Percentiles rank a stretch among this genome's conserved stretches.
Conservation (phyloP, 495 filamentous ascomycete genomes). For the Jackrogersella minutella region DNA sequence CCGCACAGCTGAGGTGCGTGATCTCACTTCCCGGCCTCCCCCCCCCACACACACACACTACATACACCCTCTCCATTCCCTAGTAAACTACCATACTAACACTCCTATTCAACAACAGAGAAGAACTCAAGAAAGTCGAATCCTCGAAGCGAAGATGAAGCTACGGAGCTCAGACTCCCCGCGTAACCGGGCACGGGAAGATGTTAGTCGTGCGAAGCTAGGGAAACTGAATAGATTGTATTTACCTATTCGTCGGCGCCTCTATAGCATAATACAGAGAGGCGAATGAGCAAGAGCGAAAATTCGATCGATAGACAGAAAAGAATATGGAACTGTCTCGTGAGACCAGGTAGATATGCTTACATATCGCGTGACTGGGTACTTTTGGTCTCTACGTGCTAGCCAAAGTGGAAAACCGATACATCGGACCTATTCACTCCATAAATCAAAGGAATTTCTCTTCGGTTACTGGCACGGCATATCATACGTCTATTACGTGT, state of each 20-base stretch:
- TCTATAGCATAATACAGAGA: background rate
- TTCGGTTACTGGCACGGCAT: background rate
- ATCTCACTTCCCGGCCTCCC: background rate
- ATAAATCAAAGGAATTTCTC: too few species aligned
- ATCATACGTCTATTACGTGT: conserved; percentile 14
- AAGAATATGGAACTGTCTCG: conserved; percentile 2
- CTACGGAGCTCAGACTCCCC: too few species aligned
- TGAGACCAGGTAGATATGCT: background rate
- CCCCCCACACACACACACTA: background rate
- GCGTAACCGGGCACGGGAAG: background rate
- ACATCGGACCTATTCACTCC: too few species aligned
- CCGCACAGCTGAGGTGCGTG: conserved; percentile 89
- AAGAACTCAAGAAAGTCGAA: conserved; percentile 93
- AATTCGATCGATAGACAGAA: conserved; percentile 18
- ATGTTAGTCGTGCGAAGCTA: background rate
- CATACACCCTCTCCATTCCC: background rate
- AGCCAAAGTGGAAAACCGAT: background rate
- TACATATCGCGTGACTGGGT: background rate
- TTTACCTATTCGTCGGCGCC: conserved; percentile 3
- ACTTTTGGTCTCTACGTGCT: background rate
- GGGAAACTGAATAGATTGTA: conserved; percentile 14
- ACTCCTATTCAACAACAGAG: conserved; percentile 59
- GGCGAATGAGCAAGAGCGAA: background rate
- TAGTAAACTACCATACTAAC: conserved; percentile 34
- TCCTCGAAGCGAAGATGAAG: conserved; percentile 64